A percentile compares a stretch with the other conserved stretches of the same genome.
Conservation (phyloP, 1,284 basidiomycete species). For the Heliocybe sulcata region DNA sequence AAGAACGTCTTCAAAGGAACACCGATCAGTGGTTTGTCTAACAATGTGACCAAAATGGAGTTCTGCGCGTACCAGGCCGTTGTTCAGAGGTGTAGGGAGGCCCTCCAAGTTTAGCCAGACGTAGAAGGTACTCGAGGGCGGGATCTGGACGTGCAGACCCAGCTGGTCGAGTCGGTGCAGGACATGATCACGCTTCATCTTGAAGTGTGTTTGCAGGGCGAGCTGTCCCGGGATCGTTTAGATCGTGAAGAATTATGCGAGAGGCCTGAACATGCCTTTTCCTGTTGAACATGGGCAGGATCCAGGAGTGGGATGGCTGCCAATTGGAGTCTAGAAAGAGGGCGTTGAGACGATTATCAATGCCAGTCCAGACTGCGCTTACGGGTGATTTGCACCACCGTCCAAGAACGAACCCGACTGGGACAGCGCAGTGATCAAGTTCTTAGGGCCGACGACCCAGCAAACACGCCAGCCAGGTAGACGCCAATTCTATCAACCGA, state of each 20-base stretch:
- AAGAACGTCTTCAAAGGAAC: slow-evolving; percentile 68
- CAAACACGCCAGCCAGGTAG: slow-evolving; percentile 91
- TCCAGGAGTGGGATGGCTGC: slow-evolving; percentile 81
- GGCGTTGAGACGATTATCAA: slow-evolving; percentile 3
- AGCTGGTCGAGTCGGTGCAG: slow-evolving; percentile 75
- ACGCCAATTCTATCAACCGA: slow-evolving; percentile 63
- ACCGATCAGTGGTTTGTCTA: slow-evolving; percentile 2
- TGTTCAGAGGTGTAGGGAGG: slow-evolving; percentile 78
- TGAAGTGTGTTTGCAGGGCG: slow-evolving; percentile 84
- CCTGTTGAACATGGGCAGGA: slow-evolving; percentile 56
- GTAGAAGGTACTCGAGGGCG: slow-evolving; percentile 79
- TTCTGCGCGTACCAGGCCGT: slow-evolving; percentile 60
- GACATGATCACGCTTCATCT: slow-evolving; percentile 86
- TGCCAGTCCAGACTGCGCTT: slow-evolving; percentile 19
- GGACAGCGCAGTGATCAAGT: slow-evolving; percentile 78
- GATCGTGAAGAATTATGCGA: background rate
- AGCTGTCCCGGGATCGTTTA: slow-evolving; percentile 26
- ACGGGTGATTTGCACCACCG: slow-evolving; percentile 87
- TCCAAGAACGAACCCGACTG: slow-evolving; percentile 88
- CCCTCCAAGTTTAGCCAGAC: slow-evolving; percentile 85
- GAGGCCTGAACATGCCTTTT: slow-evolving; percentile 39
- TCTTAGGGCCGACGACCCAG: slow-evolving; percentile 95
- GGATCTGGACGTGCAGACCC: slow-evolving; percentile 69
- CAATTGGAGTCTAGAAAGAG: slow-evolving; percentile 61
- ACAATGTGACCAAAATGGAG: background rate